Evolutionary conservation across 2,329 filamentous ascomycete genomes (phyloP).

Genomic region (Aspergillus viridinutans): DNA sequence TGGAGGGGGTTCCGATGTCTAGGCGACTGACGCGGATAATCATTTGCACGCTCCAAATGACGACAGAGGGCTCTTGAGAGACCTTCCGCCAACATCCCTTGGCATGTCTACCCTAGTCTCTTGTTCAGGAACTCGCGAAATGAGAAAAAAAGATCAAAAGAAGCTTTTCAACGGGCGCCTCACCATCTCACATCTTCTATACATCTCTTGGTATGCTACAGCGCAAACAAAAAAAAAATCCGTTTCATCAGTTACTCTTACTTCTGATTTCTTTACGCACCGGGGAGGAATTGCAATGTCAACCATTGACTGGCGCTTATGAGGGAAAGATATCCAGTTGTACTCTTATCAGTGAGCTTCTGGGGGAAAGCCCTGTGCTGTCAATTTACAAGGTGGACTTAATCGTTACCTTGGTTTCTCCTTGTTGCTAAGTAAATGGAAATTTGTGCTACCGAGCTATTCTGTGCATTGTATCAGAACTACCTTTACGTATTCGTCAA

Average conservation of each 20-base stretch:
- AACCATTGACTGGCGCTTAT: slow-evolving; percentile 74
- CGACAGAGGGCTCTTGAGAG: slow-evolving; percentile 8
- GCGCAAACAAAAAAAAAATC: slow-evolving; percentile 7
- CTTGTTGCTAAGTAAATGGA: slow-evolving; percentile 35
- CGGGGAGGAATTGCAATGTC: slow-evolving; percentile 38
- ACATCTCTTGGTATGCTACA: slow-evolving; percentile 24
- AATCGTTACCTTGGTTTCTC: slow-evolving; percentile 68
- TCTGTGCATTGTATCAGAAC: slow-evolving; percentile 13
- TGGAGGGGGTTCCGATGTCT: slow-evolving; percentile 13
- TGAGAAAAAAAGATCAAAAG: slow-evolving; percentile 30
- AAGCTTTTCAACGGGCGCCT: slow-evolving; percentile 24
- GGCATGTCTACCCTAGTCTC: slow-evolving; percentile 39
- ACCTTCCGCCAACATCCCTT: slow-evolving; percentile 26
- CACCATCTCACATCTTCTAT: slow-evolving; percentile 24
- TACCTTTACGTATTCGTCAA: slow-evolving; percentile 5
- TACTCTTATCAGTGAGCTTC: slow-evolving; percentile 38
- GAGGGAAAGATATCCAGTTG: slow-evolving; percentile 96
- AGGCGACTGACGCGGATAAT: slow-evolving; percentile 11
- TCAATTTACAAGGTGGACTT: slow-evolving; percentile 75
- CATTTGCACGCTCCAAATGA: slow-evolving; percentile 20
- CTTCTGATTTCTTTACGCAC: slow-evolving; percentile 25
- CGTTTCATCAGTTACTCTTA: slow-evolving; percentile 23
- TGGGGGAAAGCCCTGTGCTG: slow-evolving; percentile 98
- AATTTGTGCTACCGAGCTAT: slow-evolving; percentile 30
- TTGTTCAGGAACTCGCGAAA: slow-evolving; percentile 27